Percentiles rank a stretch among this genome's conserved stretches.
Evolutionary conservation across 306 rosid species (phyloP).

Genomic region (Glycine tomentella): DNA sequence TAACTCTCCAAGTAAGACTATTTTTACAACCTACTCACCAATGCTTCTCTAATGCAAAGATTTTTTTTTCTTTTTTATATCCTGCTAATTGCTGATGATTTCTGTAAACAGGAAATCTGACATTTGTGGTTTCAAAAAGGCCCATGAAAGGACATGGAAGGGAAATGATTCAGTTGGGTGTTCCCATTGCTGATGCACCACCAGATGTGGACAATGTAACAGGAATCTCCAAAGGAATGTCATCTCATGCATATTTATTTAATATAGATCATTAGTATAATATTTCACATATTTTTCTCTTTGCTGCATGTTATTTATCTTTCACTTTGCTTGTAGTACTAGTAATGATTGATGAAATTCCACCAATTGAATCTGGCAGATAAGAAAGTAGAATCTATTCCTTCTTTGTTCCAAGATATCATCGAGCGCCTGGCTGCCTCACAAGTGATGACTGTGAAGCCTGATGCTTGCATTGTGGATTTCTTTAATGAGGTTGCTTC

Average conservation of each 20-base stretch:
- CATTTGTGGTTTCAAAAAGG: constrained; percentile 69
- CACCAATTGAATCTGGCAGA: constrained; percentile 57
- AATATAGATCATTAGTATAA: constrained; percentile 3
- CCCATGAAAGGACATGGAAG: constrained; percentile 89
- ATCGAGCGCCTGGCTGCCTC: constrained; percentile 60
- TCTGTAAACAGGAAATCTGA: constrained; percentile 58
- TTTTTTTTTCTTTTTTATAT: neutral
- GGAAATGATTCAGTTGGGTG: constrained; percentile 83
- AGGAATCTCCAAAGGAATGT: constrained; percentile 70
- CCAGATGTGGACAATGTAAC: constrained; percentile 61
- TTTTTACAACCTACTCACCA: neutral
- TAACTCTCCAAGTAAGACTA: no score
- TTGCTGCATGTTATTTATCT: neutral
- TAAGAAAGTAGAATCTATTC: constrained; percentile 71
- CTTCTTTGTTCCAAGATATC: constrained; percentile 70
- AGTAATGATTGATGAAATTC: constrained; percentile 30
- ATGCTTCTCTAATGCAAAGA: constrained; percentile 15
- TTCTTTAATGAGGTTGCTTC: constrained; percentile 72
- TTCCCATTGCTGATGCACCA: constrained; percentile 73
- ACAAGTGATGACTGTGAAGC: constrained; percentile 70
- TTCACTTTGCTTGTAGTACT: neutral
- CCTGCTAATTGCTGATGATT: constrained; percentile 8
- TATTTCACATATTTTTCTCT: neutral
- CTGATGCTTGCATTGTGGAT: constrained; percentile 81
- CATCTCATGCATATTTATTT: constrained; percentile 13